Evolutionary conservation across 192 early-diverging fungal species (phyloP), one percentile per base, ranked within the genome.

Genomic region (Mortierella hygrophila): DNA sequence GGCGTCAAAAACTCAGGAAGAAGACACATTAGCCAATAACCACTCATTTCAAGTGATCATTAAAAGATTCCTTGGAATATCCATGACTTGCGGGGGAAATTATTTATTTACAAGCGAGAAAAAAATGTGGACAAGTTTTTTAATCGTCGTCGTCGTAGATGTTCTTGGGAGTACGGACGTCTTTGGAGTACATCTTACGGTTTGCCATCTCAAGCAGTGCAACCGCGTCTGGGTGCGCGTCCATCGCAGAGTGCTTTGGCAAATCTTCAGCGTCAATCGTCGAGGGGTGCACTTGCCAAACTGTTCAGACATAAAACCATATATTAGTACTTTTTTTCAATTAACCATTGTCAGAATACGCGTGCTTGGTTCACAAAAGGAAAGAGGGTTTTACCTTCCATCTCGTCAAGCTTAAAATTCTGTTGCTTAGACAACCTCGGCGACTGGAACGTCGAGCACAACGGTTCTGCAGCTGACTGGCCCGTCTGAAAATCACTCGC

Each of bases 161-260:
- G 32, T 77, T 75, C 18, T 90, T 87, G 8, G 92, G 90, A 54
- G 90, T 87, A 11, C 89, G 83, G 9, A 94, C 90, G 46, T 90
- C 88, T 72, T 92, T 93, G 26, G 93, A 93, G 78, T 96, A 94
- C 92, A 95, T 93, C 65, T 93, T 92, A 52, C 92, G 90, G 57
- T 89, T 89, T 26, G 94, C 92, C 93, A 96, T 92, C 82, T 96
- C 94, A 32, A 96, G 85, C 71, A 96, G 80, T 4, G 92, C 94
- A 37, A 93, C 92, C 11, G 94, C 93, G 26, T 95, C 94, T 0
- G 94, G 89, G 42, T 94, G 91, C 6, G 90, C 75, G 41, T 93
- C 92, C 69, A 95, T 80, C 6, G 83, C 92, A 23, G 93, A 94
- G 42, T 85, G 88, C 70, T 92, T 89, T 21, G 80, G 83, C 29